Evolutionary conservation across 2,329 filamentous ascomycete species (phyloP).

Genomic region (Colletotrichum sp.): DNA sequence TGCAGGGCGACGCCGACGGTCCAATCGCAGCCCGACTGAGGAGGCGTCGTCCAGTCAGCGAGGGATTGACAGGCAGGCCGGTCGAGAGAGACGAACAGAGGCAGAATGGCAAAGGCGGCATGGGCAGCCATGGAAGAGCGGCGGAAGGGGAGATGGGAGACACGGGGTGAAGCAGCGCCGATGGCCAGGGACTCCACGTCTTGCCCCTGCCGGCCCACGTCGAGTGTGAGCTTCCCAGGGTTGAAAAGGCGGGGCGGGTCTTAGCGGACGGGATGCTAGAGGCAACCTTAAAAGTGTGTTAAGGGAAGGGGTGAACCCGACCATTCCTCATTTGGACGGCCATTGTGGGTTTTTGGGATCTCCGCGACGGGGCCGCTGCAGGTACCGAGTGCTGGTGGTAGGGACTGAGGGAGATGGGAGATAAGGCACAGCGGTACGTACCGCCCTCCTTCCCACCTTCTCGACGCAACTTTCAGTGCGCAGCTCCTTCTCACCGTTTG

Average conservation of each 20-base stretch:
- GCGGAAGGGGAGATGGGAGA: neutral
- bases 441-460: neutral
- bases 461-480: neutral
- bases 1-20: neutral
- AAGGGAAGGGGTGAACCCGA: neutral
- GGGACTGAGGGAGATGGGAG: neutral
- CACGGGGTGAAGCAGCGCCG: neutral
- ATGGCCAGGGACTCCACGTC: neutral
- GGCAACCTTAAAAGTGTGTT: slow-evolving; percentile 16
- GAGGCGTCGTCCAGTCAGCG: neutral
- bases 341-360: neutral
- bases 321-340: neutral
- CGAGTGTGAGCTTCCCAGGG: neutral
- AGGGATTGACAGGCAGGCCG: neutral
- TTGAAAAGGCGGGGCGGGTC: slow-evolving; percentile 4
- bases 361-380: slow-evolving; percentile 6
- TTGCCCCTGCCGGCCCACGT: neutral
- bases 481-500: neutral
- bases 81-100: neutral
- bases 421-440: neutral
- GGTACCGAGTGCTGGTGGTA: neutral
- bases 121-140: neutral
- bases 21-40: neutral
- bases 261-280: slow-evolving; percentile 10
- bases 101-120: neutral